A percentile compares a stretch with the other conserved stretches of the same genome.
Evolutionary conservation across 2,329 filamentous ascomycete genomes (phyloP).

Genomic region (Cercospora beticola): DNA sequence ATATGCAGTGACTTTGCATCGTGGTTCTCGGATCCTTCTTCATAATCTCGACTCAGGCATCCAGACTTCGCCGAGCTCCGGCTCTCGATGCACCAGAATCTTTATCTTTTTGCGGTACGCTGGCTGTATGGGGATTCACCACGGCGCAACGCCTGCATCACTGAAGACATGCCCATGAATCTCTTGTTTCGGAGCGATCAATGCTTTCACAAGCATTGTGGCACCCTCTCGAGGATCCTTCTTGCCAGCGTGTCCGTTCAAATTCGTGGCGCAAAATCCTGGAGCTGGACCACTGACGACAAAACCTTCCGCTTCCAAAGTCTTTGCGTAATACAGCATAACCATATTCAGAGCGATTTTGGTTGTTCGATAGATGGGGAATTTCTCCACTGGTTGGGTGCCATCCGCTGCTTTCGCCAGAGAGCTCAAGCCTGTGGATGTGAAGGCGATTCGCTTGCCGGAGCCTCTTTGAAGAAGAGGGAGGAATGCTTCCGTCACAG

Average conservation of each 20-base stretch:
- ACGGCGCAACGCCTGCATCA: neutral
- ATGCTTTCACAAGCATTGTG: slow-evolving; percentile 29
- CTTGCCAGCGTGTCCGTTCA: slow-evolving; percentile 29
- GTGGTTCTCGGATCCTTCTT: neutral
- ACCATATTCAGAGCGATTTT: slow-evolving; percentile 36
- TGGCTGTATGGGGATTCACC: neutral
- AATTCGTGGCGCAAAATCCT: slow-evolving; percentile 29
- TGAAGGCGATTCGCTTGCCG: slow-evolving; percentile 31
- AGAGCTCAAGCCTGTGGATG: slow-evolving; percentile 22
- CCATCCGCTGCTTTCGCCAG: neutral
- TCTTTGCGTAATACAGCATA: slow-evolving; percentile 25
- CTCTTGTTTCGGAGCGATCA: slow-evolving; percentile 27
- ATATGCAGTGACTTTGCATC: neutral
- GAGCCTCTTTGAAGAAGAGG: slow-evolving; percentile 16
- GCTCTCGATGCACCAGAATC: neutral
- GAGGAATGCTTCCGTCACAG: slow-evolving; percentile 31
- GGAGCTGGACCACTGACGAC: slow-evolving; percentile 27
- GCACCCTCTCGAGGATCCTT: slow-evolving; percentile 36
- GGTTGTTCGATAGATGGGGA: slow-evolving; percentile 27
- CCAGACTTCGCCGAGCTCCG: neutral
- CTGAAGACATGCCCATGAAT: slow-evolving; percentile 25
- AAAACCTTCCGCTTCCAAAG: slow-evolving; percentile 31
- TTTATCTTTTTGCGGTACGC: neutral
- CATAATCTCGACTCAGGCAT: neutral
- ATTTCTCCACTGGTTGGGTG: slow-evolving; percentile 15